Conservation (phyloP, 2,329 filamentous ascomycete species). For the Camillea tinctor region DNA sequence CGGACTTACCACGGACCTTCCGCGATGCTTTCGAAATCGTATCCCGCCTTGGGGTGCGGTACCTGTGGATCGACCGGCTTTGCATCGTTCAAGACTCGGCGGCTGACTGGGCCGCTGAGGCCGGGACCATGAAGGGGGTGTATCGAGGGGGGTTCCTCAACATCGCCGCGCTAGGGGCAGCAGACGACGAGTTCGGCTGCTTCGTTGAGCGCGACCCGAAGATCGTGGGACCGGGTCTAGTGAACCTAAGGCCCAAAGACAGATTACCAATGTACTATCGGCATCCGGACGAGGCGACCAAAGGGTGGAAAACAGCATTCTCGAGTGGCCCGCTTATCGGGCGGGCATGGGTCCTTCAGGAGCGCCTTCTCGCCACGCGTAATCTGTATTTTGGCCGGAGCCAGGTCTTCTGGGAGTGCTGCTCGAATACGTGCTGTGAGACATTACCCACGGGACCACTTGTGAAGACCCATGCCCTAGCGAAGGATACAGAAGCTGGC, state of each 20-base stretch:
- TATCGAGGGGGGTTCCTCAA: constrained; percentile 1
- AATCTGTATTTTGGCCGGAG: constrained; percentile 22
- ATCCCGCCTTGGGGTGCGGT: neutral
- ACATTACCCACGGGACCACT: constrained; percentile 5
- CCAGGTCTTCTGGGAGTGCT: constrained; percentile 24
- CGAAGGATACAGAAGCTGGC: neutral
- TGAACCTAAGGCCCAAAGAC: neutral
- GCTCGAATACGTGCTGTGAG: constrained; percentile 11
- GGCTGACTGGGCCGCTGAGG: constrained; percentile 2
- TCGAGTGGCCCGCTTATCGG: constrained; percentile 9
- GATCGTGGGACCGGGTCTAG: neutral
- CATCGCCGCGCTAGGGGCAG: constrained; percentile 2
- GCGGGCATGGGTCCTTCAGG: constrained; percentile 23
- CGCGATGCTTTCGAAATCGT: constrained; percentile 15
- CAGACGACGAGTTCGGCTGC: neutral
- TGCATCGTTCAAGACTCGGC: constrained; percentile 9
- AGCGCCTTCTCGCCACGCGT: constrained; percentile 18
- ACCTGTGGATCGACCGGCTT: constrained; percentile 12
- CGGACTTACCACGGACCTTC: constrained; percentile 13
- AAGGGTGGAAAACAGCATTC: neutral
- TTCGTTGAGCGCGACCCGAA: neutral
- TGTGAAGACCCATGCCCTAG: neutral
- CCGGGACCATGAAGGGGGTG: neutral
- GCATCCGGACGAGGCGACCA: neutral
- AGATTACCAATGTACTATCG: neutral